These are phyloP conservation scores for Gaeumannomyces tritici DNA, from an alignment of 2,329 filamentous ascomycete genomes.

Conservation along the genomic window DNA sequence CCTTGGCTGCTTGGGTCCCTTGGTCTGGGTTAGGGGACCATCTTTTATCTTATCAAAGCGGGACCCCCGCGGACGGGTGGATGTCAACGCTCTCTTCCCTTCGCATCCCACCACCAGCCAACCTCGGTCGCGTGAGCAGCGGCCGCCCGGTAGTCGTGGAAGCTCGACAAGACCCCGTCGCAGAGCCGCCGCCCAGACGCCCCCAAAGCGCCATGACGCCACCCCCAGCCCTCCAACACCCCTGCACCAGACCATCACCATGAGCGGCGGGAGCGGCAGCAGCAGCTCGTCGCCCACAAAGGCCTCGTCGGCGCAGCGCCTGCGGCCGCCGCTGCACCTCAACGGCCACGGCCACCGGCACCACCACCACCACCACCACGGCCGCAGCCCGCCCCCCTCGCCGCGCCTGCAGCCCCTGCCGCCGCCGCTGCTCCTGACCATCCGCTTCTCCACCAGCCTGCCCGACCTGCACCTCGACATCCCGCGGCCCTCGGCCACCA, in stretches of 20 bases:
- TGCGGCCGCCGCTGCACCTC: conserved; percentile 1
- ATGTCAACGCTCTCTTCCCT: no score
- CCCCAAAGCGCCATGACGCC: no score
- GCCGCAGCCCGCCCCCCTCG: conserved; percentile 5
- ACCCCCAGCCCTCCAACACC: neutral
- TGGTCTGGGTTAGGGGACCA: no score
- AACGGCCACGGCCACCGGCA: neutral
- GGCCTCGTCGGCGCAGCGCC: neutral
- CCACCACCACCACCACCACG: neutral
- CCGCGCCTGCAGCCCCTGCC: neutral
- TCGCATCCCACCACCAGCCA: no score
- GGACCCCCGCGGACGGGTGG: no score
- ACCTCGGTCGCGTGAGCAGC: no score
- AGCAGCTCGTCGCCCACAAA: conserved; percentile 1
- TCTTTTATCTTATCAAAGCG: no score
- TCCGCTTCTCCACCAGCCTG: conserved; percentile 81
- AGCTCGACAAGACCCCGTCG: no score
- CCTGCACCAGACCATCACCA: conserved; percentile 1
- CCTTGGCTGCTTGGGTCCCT: no score
- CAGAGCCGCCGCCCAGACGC: no score
- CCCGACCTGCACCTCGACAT: conserved; percentile 78
- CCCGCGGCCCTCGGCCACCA: conserved; percentile 55
- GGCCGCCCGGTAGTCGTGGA: no score
- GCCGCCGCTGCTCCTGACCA: conserved; percentile 57
- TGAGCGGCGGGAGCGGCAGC: conserved; percentile 6